Evolutionary conservation across 352 stramenopile species (phyloP), one percentile per base, ranked within the genome.

Genomic region (Phytopythium chamaehyphon): DNA sequence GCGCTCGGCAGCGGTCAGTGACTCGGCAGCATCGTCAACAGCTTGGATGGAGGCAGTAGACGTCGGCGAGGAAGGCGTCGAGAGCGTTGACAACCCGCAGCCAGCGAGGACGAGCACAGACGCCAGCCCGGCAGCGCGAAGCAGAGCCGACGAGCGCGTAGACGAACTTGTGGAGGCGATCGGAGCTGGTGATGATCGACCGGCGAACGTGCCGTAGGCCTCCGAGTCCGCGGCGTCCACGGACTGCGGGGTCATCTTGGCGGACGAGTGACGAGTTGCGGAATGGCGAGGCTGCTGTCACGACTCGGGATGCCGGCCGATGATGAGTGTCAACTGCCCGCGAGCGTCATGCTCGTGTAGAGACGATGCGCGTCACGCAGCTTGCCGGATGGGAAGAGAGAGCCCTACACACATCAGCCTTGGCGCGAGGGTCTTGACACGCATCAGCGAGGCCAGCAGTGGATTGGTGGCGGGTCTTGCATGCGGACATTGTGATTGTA

Each of bases 1-100:
- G 5, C 21, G 61, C 38, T 52, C 47, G 44, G 47, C 12, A n/a
- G 51, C 52, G 21, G 50, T 48, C 22, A 63, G 22, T 8, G 8
- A n/a, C 1, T 31, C 28, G 1, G 26, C 31, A 15, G 10, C 18
- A 10, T 18, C 10, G 23, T 11, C n/a, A 21, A 11, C 14, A 23
- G 44, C 44, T 16, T 22, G 4, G 15, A 5, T 12, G 24, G 44
- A 7, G 44, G 44, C 8, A 18, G 16, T 51, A 19, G 40, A 18
- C 19, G 40, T 21, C 3, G 22, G 43, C 8, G 18, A 22, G 3
- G 24, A 31, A 1, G 16, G 6, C 22, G 44, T 40, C 8, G 26
- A 28, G 0, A 24, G n/a, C 7, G 26, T 24, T 18, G 28, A 51
- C 26, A 51, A 19, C 7, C 24, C 28, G 22, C 2, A 28, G 26